These are phyloP conservation scores for Pisolithus thermaeus DNA, from an alignment of 1,284 basidiomycete species.

Conservation along the genomic window DNA sequence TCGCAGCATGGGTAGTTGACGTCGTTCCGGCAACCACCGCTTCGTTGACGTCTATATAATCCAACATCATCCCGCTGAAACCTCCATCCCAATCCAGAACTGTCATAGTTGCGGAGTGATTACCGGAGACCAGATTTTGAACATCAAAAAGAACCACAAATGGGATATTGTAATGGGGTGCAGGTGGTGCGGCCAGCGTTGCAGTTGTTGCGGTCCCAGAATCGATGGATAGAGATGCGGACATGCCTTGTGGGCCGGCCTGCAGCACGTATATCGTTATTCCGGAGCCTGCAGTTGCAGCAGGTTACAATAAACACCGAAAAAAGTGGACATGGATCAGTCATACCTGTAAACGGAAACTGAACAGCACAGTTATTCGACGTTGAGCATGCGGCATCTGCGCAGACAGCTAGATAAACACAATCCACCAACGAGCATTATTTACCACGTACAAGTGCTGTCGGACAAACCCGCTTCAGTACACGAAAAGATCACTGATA, in stretches of 20 bases:
- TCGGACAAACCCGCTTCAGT: no score
- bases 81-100: slow-evolving; percentile 22
- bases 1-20: not conserved
- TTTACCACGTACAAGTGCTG: slow-evolving; percentile 21
- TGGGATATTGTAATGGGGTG: slow-evolving; percentile 21
- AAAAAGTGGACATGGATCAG: not conserved
- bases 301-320: not conserved
- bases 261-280: slow-evolving; percentile 26
- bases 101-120: slow-evolving; percentile 19
- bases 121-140: slow-evolving; percentile 20
- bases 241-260: slow-evolving; percentile 23
- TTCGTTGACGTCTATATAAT: slow-evolving; percentile 22
- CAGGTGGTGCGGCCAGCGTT: slow-evolving; percentile 16
- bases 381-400: slow-evolving; percentile 21
- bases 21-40: slow-evolving; percentile 9
- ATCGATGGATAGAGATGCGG: slow-evolving; percentile 22
- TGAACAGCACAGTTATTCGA: slow-evolving; percentile 20
- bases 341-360: slow-evolving; percentile 20
- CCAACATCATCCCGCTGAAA: slow-evolving; percentile 26
- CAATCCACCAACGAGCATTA: not conserved
- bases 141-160: slow-evolving; percentile 15
- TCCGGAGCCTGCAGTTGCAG: slow-evolving; percentile 16
- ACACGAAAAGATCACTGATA: not conserved
- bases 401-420: not conserved
- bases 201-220: slow-evolving; percentile 14